Evolutionary conservation across 768 basidiomycete genomes (phyloP), one percentile per base, ranked within the genome.

Genomic region (Mrakia gelida): DNA sequence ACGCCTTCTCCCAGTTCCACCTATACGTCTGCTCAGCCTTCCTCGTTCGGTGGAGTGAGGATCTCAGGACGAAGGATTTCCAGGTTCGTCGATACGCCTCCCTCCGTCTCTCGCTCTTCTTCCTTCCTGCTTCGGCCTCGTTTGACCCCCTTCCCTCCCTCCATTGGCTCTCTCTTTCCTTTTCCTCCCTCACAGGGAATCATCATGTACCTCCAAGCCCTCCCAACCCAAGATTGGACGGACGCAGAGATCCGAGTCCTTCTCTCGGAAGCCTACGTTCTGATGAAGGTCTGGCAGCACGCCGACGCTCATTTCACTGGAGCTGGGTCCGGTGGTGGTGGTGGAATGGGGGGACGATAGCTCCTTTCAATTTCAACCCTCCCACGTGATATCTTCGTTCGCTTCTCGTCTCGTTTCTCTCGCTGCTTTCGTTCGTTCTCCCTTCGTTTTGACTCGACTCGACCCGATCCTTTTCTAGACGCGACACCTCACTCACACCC

Each of bases 1-100:
- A 99, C 80, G 97, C 97, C 16, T 99, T 99, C 85, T 98, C 95
- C 21, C 94, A 98, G 84, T 99, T 98, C 83, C 97, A 99, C 84
- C 87, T 98, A 26, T 99, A 98, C 83, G 97, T 99, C 38, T 99
- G 97, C 83, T 95, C 94, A 6, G 95, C 96, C 0, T 96, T 99
- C 84, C 89, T 99, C 23, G 94, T 97, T 26, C 91, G 91, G 80
- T 99, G 95, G 93, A 96, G 94, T 82, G 91, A 94, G 72, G 91
- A 93, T 82, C 87, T 99, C 79, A 91, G 92, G 45, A 90, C 92
- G 83, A 98, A 98, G 95, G 97, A 99, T 84, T 99, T 99, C 82
- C 97, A 99, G 89, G 96, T 92, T 80, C 82, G 87, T 84, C 30
- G 1, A 26, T 41, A 38, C 13, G 26, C 59, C 34, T 26, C 10